Base-by-base conservation (phyloP, 1,284 basidiomycete species). In the Naganishia cerealis region DNA sequence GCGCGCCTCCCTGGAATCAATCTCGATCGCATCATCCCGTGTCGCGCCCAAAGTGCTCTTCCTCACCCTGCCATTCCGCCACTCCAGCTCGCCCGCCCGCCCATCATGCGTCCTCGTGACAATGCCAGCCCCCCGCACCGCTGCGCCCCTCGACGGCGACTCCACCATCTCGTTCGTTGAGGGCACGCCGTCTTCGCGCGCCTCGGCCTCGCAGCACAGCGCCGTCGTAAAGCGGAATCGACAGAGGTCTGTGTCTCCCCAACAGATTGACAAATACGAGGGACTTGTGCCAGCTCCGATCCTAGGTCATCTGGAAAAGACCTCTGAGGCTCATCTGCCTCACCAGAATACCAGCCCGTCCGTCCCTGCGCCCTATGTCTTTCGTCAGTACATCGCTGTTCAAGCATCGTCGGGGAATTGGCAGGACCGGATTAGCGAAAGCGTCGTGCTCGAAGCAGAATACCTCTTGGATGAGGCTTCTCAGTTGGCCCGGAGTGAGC, bases 401-500 rank as follows among this genome's bases (percentile, higher is more conserved):
- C 50, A 52, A 29, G 26, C 38, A 42, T 21, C n/a, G n/a, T 16
- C 29, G 36, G 46, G 15, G 21, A 36, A 42, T 7, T 40, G 10
- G 61, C 13, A 53, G 15, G 61, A 52, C 21, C 12, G 16, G 38
- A 29, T 63, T 6, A 52, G n/a, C 33, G 61, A 63, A 29, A 63
- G 61, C 42, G 46, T 52, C 12, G 48, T 54, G 24, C 18, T 50
- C 12, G 61, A 63, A 26, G 61, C 61, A 6, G 61, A 26, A 39
- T 63, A 63, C 12, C 26, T 63, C 12, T 24, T 63, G n/a, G 61
- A 63, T 63, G 61, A 63, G 21, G 52, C 50, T 10, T 63, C 61
- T 39, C 50, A 54, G 26, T 42, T 63, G 50, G 61, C 40, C 8
- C 8, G 39, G 21, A 50, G 42, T 39, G 42, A 63, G 39, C 8